phyloP scores from a whole-genome alignment of 2,329 filamentous ascomycete genomes.

The Fusarium denticulatum region DNA sequence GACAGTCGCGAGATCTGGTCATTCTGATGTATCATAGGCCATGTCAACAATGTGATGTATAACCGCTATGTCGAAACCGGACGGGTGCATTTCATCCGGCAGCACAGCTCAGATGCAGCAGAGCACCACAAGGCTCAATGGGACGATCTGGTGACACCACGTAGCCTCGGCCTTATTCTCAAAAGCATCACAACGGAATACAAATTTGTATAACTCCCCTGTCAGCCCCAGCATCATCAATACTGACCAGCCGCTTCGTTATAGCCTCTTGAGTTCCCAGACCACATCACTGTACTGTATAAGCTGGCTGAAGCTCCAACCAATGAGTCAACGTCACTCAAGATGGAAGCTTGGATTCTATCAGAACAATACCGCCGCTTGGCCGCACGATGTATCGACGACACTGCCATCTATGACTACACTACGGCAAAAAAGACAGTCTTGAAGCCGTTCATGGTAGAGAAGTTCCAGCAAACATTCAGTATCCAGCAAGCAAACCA shows the following conservation, averaged over 20 bases:
- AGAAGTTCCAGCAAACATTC: slow-evolving; percentile 22
- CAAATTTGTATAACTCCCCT: slow-evolving; percentile 2
- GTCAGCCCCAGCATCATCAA: accelerated
- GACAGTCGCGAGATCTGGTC: not conserved
- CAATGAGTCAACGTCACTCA: slow-evolving; percentile 22
- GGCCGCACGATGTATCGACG: slow-evolving; percentile 24
- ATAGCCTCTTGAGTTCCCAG: slow-evolving; percentile 24
- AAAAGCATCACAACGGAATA: slow-evolving; percentile 32
- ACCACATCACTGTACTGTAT: slow-evolving; percentile 20
- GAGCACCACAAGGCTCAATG: slow-evolving; percentile 12
- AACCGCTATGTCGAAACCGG: slow-evolving; percentile 32
- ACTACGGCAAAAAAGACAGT: slow-evolving; percentile 5
- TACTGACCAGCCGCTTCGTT: not conserved
- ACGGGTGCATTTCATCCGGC: slow-evolving; percentile 12
- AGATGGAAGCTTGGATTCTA: slow-evolving; percentile 28
- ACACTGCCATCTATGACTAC: slow-evolving; percentile 31
- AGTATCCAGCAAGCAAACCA: not conserved
- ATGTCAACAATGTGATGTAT: slow-evolving; percentile 35
- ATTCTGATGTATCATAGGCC: slow-evolving; percentile 4
- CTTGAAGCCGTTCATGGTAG: slow-evolving; percentile 28
- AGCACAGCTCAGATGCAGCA: slow-evolving; percentile 12
- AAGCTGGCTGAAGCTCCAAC: slow-evolving; percentile 16
- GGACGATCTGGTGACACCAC: slow-evolving; percentile 11
- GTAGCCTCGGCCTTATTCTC: slow-evolving; percentile 21
- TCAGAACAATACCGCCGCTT: slow-evolving; percentile 21